Base-by-base conservation (phyloP, 176 grass and related monocot genomes). In the Microstegium vimineum region DNA sequence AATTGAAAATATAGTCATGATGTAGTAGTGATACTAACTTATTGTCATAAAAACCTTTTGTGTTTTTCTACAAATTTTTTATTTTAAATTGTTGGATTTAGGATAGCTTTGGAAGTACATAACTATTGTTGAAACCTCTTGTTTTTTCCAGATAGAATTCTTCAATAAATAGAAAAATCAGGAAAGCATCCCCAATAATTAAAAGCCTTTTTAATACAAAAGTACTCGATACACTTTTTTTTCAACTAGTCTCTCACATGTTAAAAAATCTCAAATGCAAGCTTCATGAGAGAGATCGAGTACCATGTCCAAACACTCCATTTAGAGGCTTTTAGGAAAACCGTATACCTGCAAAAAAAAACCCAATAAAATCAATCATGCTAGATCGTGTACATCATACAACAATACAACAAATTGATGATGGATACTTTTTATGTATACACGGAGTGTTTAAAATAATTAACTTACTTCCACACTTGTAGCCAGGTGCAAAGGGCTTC, bases 391-490 rank as follows among this genome's bases (percentile, higher is more conserved):
- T 56, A 56, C 51, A 52, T 8, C 20, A 9, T 56, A 56, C 51
- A 56, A 56, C 20, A n/a, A 56, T 22, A 52, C 20, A 0, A 57
- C 3, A 26, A 14, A 71, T 26, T n/a, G n/a, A n/a, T n/a, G n/a
- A 15, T 63, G 27, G 26, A 62, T 10, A 27, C 4, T 27, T 17
- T 3, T 23, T 23, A 23, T 23, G 49, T 22, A 52, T 49, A n/a
- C n/a, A 22, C 8, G 2, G 22, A n/a, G 52, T 23, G 35, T 41
- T 38, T n/a, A n/a, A n/a, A n/a, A n/a, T n/a, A n/a, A n/a, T n/a
- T n/a, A 20, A 47, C 70, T 67, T 89, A 89, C 87, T 85, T 75
- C 87, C 87, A 16, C 84, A 87, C 74, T 84, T 33, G 33, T 36
- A 83, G 71, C 83, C 75, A 16, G 23, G 37, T 7, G 32, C 31